phyloP scores from a whole-genome alignment of 2,329 filamentous ascomycete species.

The Fusarium papillatum region DNA sequence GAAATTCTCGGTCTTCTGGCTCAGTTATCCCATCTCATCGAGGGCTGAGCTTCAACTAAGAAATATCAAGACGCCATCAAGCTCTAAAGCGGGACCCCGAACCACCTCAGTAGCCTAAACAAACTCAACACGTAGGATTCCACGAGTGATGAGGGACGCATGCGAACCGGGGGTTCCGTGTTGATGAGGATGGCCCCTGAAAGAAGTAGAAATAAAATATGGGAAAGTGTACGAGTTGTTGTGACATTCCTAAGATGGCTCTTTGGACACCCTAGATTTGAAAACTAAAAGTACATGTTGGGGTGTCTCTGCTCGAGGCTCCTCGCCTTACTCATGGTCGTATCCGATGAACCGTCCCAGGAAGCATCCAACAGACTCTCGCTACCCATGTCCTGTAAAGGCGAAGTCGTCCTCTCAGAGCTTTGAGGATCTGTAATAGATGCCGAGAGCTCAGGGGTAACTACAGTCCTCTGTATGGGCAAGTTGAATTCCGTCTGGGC shows the following conservation, averaged over 20 bases:
- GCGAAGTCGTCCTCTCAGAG: background rate
- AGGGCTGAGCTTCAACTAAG: too few species aligned
- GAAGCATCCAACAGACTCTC: constrained; percentile 9
- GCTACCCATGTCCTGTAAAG: background rate
- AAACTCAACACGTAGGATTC: background rate
- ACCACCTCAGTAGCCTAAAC: background rate
- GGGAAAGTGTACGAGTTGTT: background rate
- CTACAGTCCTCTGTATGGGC: background rate
- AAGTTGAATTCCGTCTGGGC: background rate
- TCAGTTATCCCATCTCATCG: too few species aligned
- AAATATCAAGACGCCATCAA: background rate
- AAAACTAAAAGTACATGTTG: constrained; percentile 37
- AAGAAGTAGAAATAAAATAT: background rate
- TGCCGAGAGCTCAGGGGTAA: background rate
- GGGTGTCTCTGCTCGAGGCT: constrained; percentile 29
- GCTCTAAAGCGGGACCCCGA: background rate
- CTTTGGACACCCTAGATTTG: background rate
- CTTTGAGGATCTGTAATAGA: background rate
- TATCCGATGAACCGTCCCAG: background rate
- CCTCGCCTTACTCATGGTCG: constrained; percentile 29
- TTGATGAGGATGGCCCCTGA: background rate
- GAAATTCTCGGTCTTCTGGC: too few species aligned
- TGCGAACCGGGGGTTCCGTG: background rate
- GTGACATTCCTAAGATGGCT: background rate
- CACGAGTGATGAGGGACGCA: background rate